These are phyloP conservation scores for Backusella australiensis DNA, from an alignment of 192 early-diverging fungal genomes.

Conservation along the genomic window DNA sequence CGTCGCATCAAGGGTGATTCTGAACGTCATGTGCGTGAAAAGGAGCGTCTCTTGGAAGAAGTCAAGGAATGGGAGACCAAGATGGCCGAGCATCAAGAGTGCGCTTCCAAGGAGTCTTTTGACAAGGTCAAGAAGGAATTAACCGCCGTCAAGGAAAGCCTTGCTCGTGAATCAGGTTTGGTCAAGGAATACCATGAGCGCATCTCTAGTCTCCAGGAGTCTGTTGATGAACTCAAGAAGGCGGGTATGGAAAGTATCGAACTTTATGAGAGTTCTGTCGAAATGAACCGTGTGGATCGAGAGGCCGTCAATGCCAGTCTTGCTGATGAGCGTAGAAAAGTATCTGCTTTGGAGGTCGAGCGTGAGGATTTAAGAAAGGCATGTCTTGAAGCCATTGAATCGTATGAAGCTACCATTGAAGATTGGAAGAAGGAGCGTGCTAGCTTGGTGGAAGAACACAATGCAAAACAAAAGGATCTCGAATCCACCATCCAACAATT, in stretches of 20 bases:
- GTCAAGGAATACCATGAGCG: conserved; percentile 18
- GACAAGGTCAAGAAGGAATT: conserved; percentile 31
- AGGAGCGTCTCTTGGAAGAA: conserved; percentile 26
- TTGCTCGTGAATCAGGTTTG: conserved; percentile 9
- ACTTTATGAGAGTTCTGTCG: conserved; percentile 41
- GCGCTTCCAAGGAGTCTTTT: conserved; percentile 18
- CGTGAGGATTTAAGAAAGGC: conserved; percentile 39
- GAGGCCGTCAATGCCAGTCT: conserved; percentile 34
- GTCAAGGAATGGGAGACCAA: conserved; percentile 24
- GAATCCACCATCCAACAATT: conserved; percentile 42
- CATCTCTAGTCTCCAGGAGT: conserved; percentile 23
- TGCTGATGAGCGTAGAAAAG: conserved; percentile 30
- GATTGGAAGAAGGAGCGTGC: conserved; percentile 40
- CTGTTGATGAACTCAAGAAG: conserved; percentile 38
- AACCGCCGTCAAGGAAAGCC: conserved; percentile 18
- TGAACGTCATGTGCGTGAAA: conserved; percentile 30
- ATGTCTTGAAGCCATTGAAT: conserved; percentile 44
- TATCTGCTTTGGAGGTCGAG: conserved; percentile 28
- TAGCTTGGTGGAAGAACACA: conserved; percentile 22
- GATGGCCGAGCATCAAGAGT: conserved; percentile 15
- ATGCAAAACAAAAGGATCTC: conserved; percentile 26
- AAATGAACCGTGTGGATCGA: conserved; percentile 35
- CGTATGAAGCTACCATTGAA: conserved; percentile 41
- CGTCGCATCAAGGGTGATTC: conserved; percentile 26
- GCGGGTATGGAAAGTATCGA: conserved; percentile 47